Evolutionary conservation across 352 stramenopile genomes (phyloP).

Genomic region (Pythium volutum): DNA sequence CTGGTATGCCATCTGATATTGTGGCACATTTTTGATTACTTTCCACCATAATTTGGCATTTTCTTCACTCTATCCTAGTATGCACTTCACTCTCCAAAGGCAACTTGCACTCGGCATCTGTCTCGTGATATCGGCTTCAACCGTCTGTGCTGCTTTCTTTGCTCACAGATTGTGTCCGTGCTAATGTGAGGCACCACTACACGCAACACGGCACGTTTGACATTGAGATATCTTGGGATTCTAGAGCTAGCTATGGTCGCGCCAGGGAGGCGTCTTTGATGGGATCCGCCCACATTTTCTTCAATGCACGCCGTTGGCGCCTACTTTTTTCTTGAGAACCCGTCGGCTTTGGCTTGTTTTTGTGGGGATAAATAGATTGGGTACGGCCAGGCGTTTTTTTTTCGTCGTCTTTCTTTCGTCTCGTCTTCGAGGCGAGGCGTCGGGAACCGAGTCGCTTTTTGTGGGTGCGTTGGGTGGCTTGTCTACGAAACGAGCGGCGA

Average conservation of each 20-base stretch:
- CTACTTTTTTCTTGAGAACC: background rate
- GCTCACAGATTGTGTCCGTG: too few relatives aligned
- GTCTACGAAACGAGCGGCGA: slow-evolving; percentile 2
- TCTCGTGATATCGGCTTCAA: too few relatives aligned
- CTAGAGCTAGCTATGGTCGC: background rate
- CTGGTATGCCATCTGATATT: too few relatives aligned
- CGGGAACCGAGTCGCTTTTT: slow-evolving; percentile 1
- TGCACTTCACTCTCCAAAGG: too few relatives aligned
- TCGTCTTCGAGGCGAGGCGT: background rate
- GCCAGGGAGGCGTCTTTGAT: background rate
- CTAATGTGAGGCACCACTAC: too few relatives aligned
- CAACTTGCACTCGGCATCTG: too few relatives aligned
- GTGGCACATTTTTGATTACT: too few relatives aligned
- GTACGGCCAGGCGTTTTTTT: background rate
- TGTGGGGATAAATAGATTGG: background rate
- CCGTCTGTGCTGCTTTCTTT: too few relatives aligned
- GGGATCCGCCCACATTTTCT: background rate
- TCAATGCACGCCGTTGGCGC: too few relatives aligned
- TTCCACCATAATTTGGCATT: too few relatives aligned
- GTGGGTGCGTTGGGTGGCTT: background rate
- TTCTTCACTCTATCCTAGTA: too few relatives aligned
- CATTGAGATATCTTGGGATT: background rate
- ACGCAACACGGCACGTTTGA: background rate
- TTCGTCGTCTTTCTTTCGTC: background rate
- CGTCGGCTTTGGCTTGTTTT: background rate